A percentile compares a stretch with the other conserved stretches of the same genome.
Conservation (phyloP, 179 eudicot genomes). For the Kewa caespitosa region DNA sequence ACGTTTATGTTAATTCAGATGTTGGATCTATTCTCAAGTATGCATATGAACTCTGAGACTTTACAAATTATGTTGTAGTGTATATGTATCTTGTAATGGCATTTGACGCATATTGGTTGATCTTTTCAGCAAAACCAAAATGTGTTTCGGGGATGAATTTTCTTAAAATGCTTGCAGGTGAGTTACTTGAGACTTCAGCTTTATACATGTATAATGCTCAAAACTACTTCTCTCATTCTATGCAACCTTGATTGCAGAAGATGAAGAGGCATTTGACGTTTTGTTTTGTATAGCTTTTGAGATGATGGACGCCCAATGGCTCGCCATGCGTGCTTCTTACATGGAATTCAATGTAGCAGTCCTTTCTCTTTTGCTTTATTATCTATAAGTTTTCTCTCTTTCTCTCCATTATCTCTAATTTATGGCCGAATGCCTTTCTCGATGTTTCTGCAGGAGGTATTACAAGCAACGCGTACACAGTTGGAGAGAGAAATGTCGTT, state of each 20-base stretch:
- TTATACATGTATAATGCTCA: not conserved
- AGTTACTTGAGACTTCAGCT: not conserved
- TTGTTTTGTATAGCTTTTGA: slow-evolving; percentile 84
- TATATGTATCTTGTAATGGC: too few species aligned
- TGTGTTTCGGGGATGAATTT: slow-evolving; percentile 65
- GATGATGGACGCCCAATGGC: slow-evolving; percentile 98
- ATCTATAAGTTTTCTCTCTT: too few species aligned
- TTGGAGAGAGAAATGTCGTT: slow-evolving; percentile 77
- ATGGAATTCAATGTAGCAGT: slow-evolving; percentile 84
- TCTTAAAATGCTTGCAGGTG: slow-evolving; percentile 73
- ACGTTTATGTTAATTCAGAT: slow-evolving; percentile 79
- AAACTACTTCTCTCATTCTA: not conserved
- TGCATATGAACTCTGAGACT: not conserved
- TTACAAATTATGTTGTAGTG: not conserved
- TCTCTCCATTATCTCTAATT: too few species aligned
- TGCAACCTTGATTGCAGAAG: slow-evolving; percentile 51
- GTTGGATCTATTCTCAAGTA: slow-evolving; percentile 69
- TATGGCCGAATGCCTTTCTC: too few species aligned
- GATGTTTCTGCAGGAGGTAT: slow-evolving; percentile 60
- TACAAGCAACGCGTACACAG: slow-evolving; percentile 70
- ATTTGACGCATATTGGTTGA: too few species aligned
- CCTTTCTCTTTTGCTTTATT: not conserved
- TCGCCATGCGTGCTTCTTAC: slow-evolving; percentile 89
- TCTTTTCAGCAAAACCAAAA: slow-evolving; percentile 70
- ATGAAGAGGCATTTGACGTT: slow-evolving; percentile 81